Evolutionary conservation across 169 alveolate species (phyloP).

Genomic region (Miamiensis avidus): DNA sequence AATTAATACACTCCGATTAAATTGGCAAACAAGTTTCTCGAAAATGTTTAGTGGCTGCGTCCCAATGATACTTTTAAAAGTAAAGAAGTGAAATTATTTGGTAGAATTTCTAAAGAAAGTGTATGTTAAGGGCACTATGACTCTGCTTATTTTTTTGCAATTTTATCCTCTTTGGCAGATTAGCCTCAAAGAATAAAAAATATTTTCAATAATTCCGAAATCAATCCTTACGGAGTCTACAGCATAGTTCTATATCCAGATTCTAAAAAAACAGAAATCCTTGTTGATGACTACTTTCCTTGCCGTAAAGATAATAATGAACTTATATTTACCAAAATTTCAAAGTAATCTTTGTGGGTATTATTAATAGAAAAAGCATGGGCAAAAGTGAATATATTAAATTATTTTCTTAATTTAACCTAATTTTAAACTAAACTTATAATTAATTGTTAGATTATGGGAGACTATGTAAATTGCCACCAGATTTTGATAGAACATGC

Average conservation of each 20-base stretch:
- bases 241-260: too few relatives aligned
- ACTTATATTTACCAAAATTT: not conserved
- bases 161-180: not conserved
- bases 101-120: too few relatives aligned
- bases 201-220: too few relatives aligned
- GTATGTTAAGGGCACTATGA: not conserved
- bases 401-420: too few relatives aligned
- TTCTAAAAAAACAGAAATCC: not conserved
- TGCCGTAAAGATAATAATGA: not conserved
- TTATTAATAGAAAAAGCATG: not conserved
- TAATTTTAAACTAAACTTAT: too few relatives aligned
- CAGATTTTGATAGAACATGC: not conserved
- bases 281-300: not conserved
- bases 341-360: not conserved
- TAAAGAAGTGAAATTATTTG: not conserved
- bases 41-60: too few relatives aligned
- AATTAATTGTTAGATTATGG: not conserved
- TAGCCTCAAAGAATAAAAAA: not conserved
- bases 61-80: too few relatives aligned
- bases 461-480: not conserved
- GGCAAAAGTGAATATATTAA: not conserved
- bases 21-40: too few relatives aligned
- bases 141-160: not conserved
- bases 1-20: too few relatives aligned
- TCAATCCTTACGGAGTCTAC: not conserved